Evolutionary conservation across 495 filamentous ascomycete species (phyloP).

Genomic region (Aspergillus avenaceus): DNA sequence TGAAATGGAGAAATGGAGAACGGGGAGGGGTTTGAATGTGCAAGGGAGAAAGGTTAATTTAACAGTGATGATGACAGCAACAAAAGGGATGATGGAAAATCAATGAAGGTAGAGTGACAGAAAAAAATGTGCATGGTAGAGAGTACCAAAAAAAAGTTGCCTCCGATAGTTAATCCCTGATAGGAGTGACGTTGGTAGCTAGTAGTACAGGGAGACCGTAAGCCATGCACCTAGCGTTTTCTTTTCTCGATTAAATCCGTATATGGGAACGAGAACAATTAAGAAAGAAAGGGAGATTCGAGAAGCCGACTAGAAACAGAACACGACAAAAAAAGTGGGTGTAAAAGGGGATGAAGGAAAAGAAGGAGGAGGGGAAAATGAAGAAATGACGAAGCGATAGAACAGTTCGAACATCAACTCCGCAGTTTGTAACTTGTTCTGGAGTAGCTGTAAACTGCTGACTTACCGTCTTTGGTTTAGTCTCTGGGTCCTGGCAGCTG

Average conservation of each 20-base stretch:
- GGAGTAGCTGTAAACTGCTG: background rate
- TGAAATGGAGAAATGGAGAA: constrained; percentile 5
- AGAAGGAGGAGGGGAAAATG: background rate
- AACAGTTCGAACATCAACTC: background rate
- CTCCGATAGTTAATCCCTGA: background rate
- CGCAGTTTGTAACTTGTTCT: background rate
- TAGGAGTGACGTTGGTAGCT: background rate
- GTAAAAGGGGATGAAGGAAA: background rate
- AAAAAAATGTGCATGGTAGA: background rate
- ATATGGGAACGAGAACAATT: background rate
- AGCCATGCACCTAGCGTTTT: background rate
- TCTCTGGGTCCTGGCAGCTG: background rate
- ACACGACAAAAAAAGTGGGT: background rate
- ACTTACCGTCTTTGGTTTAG: background rate
- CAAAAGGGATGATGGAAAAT: background rate
- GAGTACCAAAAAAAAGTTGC: background rate
- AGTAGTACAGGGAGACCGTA: background rate
- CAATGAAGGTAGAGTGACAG: background rate
- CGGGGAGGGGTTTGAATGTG: background rate
- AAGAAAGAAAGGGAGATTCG: background rate
- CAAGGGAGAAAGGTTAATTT: constrained; percentile 5
- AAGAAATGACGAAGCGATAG: background rate
- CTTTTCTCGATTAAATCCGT: background rate
- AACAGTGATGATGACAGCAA: background rate
- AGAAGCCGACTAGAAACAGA: background rate